Conservation (phyloP, 1,284 basidiomycete genomes). For the Rhodotorula sp. region DNA sequence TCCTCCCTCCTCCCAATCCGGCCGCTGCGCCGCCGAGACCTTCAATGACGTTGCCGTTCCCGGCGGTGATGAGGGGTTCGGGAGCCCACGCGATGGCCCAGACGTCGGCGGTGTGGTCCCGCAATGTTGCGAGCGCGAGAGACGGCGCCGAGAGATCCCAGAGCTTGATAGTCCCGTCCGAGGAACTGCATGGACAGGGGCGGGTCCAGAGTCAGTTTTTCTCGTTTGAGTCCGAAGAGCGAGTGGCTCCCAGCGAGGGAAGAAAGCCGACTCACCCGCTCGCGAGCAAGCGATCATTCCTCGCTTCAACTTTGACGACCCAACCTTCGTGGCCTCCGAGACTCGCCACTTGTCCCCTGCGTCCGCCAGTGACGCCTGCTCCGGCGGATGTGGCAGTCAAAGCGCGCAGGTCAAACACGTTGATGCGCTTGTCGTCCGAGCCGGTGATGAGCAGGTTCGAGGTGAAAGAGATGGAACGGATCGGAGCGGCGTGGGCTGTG, state of each 20-base stretch:
- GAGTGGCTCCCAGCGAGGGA: not conserved
- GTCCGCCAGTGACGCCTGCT: conserved; percentile 16
- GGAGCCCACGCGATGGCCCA: conserved; percentile 43
- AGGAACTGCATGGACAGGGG: conserved; percentile 11
- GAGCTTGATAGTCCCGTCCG: conserved; percentile 43
- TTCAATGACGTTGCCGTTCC: conserved; percentile 20
- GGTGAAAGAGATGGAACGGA: conserved; percentile 44
- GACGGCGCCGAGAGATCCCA: conserved; percentile 41
- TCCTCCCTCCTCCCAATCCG: conserved; percentile 36
- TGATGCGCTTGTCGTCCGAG: conserved; percentile 44
- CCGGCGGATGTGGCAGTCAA: conserved; percentile 17
- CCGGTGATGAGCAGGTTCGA: conserved; percentile 43
- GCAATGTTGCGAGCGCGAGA: conserved; percentile 37
- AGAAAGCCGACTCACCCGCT: conserved; percentile 26
- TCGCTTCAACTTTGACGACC: conserved; percentile 36
- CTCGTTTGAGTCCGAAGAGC: not conserved
- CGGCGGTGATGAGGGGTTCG: conserved; percentile 5
- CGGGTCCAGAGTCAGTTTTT: not conserved
- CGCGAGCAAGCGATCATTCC: conserved; percentile 40
- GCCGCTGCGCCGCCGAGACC: conserved; percentile 39
- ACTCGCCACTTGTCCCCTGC: conserved; percentile 41
- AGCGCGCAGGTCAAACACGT: conserved; percentile 43
- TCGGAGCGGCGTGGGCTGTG: conserved; percentile 42
- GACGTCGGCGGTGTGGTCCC: conserved; percentile 43
- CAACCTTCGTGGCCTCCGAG: conserved; percentile 43